Base-by-base conservation (phyloP, 129 eudicot species). In the Calendula officinalis region DNA sequence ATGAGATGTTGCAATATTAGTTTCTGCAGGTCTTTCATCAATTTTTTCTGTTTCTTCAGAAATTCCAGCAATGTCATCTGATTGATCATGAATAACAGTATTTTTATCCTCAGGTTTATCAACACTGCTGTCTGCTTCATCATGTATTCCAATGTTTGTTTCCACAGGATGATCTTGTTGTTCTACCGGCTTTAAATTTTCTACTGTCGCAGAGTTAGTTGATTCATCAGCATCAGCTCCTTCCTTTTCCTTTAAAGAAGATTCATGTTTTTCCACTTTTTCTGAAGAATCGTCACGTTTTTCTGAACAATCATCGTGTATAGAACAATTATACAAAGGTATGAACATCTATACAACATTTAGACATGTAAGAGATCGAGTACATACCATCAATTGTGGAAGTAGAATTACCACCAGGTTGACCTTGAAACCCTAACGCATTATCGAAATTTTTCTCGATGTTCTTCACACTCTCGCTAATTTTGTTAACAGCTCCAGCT, bases 401-500 rank as follows among this genome's bases (percentile, higher is more conserved):
- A 45, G 70, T 40, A 50, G 90, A 58, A 55, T 6, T 17, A 13
- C 43, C 64, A 56, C 61, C 86, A 7, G 79, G 37, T 49, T 80
- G 78, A 41, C 76, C 97, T 81, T 84, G 94, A 6, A 86, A 84
- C 50, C 95, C 96, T 52, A 88, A 91, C 30, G 98, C 96, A 35
- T 55, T 84, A 50, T 92, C 98, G 41, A 92, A 85, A 76, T 92
- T 88, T 79, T 88, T 83, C 80, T 88, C 96, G 5, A 92, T 92
- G 75, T 83, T 88, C 77, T 92, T 92, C 10, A 92, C 96, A 71
- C 98, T 81, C 77, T 88, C 98, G 60, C 94, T 86, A 9, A 92
- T 66, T 74, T 88, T 92, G 77, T 83, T 92, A 74, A 92, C 95
- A 3, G 98, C 98, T 39, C 83, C 98, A 2, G 98, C 75, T 6